Evolutionary conservation across 2,329 filamentous ascomycete species (phyloP).

Genomic region (Waltergamsia citrina): DNA sequence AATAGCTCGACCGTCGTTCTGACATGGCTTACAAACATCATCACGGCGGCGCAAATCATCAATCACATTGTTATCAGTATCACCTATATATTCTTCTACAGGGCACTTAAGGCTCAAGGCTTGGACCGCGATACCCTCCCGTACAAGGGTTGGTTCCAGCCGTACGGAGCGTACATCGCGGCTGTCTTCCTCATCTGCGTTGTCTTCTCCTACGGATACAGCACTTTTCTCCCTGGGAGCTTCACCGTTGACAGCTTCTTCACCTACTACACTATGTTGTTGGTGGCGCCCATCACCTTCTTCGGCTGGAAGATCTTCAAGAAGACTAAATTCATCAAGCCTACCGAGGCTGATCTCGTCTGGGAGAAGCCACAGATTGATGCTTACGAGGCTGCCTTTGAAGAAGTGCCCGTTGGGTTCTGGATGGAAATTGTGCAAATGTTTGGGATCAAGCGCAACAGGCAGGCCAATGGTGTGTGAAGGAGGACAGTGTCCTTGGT

Average conservation of each 20-base stretch:
- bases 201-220: not conserved
- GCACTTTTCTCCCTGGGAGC: conserved; percentile 33
- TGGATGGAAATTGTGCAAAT: not conserved
- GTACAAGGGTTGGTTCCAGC: conserved; percentile 49
- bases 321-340: conserved; percentile 41
- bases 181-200: not conserved
- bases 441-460: not conserved
- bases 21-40: conserved; percentile 44
- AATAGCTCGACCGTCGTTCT: conserved; percentile 38
- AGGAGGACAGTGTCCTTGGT: no score
- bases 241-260: conserved; percentile 37
- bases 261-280: conserved; percentile 50
- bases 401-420: not conserved
- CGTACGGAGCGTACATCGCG: conserved; percentile 41
- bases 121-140: conserved; percentile 42
- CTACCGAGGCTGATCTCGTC: conserved; percentile 47
- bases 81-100: conserved; percentile 37
- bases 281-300: conserved; percentile 44
- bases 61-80: conserved; percentile 48
- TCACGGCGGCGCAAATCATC: conserved; percentile 49
- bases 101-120: conserved; percentile 41
- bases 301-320: conserved; percentile 56
- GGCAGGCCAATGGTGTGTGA: no score
- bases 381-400: conserved; percentile 35
- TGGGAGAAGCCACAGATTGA: conserved; percentile 52